These are phyloP conservation scores for Penicillium pulvis DNA, from an alignment of 495 filamentous ascomycete genomes.

Conservation along the genomic window DNA sequence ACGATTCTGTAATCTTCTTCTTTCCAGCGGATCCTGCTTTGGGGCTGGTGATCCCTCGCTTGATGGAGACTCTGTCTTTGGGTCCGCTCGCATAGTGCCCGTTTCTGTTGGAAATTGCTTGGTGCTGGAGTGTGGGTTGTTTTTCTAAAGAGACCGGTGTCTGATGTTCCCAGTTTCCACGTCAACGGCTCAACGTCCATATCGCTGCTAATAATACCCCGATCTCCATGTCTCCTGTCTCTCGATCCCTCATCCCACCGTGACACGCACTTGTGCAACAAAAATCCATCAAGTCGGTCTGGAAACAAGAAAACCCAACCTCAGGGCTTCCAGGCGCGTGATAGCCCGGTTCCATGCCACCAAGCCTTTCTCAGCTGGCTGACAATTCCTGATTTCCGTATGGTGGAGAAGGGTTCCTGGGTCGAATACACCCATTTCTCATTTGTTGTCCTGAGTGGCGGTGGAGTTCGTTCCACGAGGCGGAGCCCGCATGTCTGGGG, in stretches of 20 bases:
- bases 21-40: conserved; percentile 32
- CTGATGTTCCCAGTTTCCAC: no score
- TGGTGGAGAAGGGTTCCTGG: neutral
- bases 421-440: neutral
- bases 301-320: conserved; percentile 11
- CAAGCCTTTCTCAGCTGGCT: conserved; percentile 12
- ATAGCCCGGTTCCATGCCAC: conserved; percentile 2
- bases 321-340: conserved; percentile 18
- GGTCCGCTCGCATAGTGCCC: conserved; percentile 18
- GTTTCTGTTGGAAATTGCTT: neutral
- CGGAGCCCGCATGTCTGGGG: neutral
- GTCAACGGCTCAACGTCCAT: neutral
- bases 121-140: no score
- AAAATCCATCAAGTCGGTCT: conserved; percentile 14
- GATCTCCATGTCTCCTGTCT: conserved; percentile 7
- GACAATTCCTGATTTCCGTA: neutral
- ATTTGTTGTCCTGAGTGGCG: conserved; percentile 3
- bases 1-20: conserved; percentile 38
- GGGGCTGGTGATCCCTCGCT: conserved; percentile 14
- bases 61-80: conserved; percentile 5
- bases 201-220: neutral
- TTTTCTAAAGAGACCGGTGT: no score
- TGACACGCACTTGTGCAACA: conserved; percentile 31
- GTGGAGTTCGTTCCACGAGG: conserved; percentile 15
- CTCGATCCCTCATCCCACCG: conserved; percentile 32